Conservation (phyloP, 352 stramenopile genomes). For the Globisporangium iwayamae region DNA sequence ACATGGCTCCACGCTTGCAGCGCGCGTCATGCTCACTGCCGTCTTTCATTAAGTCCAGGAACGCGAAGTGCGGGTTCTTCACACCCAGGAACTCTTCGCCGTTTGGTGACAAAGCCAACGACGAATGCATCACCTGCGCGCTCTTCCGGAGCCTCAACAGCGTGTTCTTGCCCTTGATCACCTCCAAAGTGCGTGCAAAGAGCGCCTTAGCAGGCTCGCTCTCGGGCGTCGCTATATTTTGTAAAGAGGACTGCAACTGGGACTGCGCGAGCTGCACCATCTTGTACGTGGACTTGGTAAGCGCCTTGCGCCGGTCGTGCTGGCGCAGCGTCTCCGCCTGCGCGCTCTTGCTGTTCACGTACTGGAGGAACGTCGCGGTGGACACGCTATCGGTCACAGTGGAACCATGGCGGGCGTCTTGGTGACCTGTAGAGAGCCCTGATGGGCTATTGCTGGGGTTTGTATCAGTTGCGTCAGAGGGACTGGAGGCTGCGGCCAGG, state of each 20-base stretch:
- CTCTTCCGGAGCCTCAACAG: conserved; percentile 23
- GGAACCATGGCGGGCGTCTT: not conserved
- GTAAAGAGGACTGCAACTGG: conserved; percentile 13
- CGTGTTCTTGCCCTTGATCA: conserved; percentile 26
- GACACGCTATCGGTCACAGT: conserved; percentile 5
- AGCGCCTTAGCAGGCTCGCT: conserved; percentile 22
- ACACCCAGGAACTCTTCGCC: conserved; percentile 10
- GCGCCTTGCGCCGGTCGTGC: conserved; percentile 37
- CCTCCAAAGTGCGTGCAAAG: conserved; percentile 24
- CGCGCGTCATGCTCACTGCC: not conserved
- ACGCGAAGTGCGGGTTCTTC: conserved; percentile 63
- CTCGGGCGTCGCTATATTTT: conserved; percentile 1
- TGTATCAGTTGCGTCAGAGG: not conserved
- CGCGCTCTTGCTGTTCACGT: conserved; percentile 42
- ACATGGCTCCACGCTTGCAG: conserved; percentile 23
- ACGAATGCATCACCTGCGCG: not conserved
- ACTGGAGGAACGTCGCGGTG: conserved; percentile 36
- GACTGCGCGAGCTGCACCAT: conserved; percentile 34
- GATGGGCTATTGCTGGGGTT: not conserved
- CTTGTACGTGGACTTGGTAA: conserved; percentile 25
- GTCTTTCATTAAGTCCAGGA: conserved; percentile 46
- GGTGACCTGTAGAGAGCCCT: not conserved
- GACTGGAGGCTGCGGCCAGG: conserved; percentile 3
- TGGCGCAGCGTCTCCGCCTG: conserved; percentile 31
- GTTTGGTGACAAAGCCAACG: not conserved